Evolutionary conservation across 129 eudicot genomes (phyloP).

Genomic region (Artemisia argyi): DNA sequence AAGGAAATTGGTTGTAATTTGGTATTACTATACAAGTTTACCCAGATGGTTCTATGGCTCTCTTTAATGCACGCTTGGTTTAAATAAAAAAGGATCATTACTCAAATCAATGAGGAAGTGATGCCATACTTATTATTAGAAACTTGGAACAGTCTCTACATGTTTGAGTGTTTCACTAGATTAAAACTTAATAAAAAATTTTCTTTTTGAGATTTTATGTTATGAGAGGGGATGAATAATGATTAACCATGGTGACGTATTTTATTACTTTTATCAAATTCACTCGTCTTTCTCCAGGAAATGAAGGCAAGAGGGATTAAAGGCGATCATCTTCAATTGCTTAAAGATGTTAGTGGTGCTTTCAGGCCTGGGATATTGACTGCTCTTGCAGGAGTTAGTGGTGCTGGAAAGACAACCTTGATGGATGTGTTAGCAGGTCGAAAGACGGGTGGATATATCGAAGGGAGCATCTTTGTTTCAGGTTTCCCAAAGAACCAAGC

Average conservation of each 20-base stretch:
- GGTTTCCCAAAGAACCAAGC: conserved; percentile 83
- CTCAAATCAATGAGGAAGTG: no score
- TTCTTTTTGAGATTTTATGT: no score
- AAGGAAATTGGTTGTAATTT: no score
- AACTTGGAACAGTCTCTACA: no score
- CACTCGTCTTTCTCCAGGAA: conserved; percentile 43
- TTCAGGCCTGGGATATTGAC: conserved; percentile 88
- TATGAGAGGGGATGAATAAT: neutral
- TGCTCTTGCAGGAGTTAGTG: conserved; percentile 79
- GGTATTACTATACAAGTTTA: no score
- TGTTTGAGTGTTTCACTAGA: no score
- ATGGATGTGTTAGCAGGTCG: conserved; percentile 92
- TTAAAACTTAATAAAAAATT: no score
- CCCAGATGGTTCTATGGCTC: no score
- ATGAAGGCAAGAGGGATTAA: conserved; percentile 68
- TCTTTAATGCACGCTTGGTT: no score
- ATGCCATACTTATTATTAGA: neutral
- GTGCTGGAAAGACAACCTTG: conserved; percentile 90
- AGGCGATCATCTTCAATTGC: conserved; percentile 58
- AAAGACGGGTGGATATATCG: conserved; percentile 68
- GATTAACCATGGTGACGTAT: neutral
- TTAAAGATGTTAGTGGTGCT: conserved; percentile 76
- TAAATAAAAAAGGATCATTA: no score
- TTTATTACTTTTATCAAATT: neutral
- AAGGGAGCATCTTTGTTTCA: conserved; percentile 66